Evolutionary conservation across 805 yeast species (phyloP), one percentile per base, ranked within the genome.

Genomic region (Candida chilensis): DNA sequence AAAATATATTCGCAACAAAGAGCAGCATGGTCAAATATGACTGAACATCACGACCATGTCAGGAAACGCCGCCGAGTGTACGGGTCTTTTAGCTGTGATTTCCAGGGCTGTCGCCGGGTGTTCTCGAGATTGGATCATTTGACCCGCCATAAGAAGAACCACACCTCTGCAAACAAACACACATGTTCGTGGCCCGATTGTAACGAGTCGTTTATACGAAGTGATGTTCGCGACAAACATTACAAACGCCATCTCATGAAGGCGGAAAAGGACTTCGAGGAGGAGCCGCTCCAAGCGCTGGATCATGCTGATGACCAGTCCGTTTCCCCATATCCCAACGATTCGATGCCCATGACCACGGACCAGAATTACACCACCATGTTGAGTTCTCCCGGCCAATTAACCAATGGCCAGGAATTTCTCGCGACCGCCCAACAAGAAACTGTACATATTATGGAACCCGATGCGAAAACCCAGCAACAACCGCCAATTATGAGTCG

Each of bases 91-190:
- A 39, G 41, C 14, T 73, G 78, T 41, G 64, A 65, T 21, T 53
- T 46, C 32, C 64, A 62, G 6, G 64, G 64, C 20, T 78, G 85
- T 41, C 59, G 54, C 22, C 78, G 77, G 43, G 54, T 59, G 13
- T 78, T 78, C 40, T 66, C 72, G 15, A 45, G 85, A 29, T 66
- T 76, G 2, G 85, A 78, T 42, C 85, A 78, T 51, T 47, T 78
- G 11, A 64, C 81, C 2, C 53, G 85, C 30, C 85, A 78, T 44
- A 67, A 72, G 42, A 56, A 78, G 30, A 78, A 78, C 44, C 85
- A 78, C 38, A 60, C 64, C 33, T 72, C 74, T 2, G 58, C 65
- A 14, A 28, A 67, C 31, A 72, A 77, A 8, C 76, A 64, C 43
- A 57, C 56, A 16, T 78, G 86, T 45, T 41, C 48, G 0, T 60